Evolutionary conservation across 2,329 filamentous ascomycete species (phyloP).

Genomic region (Fusarium duplospermum): DNA sequence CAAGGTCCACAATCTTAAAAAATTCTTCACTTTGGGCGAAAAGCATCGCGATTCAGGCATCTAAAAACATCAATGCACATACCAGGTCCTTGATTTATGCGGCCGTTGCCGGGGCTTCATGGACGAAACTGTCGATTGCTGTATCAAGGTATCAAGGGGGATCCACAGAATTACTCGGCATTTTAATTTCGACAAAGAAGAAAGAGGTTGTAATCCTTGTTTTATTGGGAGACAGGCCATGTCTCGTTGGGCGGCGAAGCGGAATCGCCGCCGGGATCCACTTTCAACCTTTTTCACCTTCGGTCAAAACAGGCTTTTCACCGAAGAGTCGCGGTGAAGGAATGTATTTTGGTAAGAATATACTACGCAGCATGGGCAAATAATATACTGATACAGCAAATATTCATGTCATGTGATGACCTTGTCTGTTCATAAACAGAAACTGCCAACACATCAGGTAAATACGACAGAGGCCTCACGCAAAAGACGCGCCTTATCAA

Average conservation of each 20-base stretch:
- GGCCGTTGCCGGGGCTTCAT: neutral
- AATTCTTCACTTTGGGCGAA: neutral
- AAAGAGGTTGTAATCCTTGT: conserved; percentile 10
- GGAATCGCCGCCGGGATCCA: conserved; percentile 26
- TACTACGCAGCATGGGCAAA: neutral
- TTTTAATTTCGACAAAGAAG: conserved; percentile 19
- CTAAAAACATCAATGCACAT: neutral
- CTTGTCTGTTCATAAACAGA: neutral
- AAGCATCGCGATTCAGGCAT: neutral
- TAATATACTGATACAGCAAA: neutral
- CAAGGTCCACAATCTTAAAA: neutral
- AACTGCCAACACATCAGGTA: neutral
- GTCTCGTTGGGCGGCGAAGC: conserved; percentile 33
- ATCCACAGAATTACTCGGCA: conserved; percentile 19
- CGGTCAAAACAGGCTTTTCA: neutral
- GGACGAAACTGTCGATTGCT: conserved; percentile 3
- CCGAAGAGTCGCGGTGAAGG: neutral
- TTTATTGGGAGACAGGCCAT: conserved; percentile 18
- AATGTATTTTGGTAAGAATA: neutral
- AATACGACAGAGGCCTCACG: conserved; percentile 19
- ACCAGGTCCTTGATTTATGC: neutral
- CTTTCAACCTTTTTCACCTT: conserved; percentile 4
- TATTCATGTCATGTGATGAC: neutral
- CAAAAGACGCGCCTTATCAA: conserved; percentile 5
- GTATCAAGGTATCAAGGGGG: conserved; percentile 2